Evolutionary conservation across 257 asterid genomes (phyloP), one percentile per base, ranked within the genome.

Genomic region (Fraxinus americana): DNA sequence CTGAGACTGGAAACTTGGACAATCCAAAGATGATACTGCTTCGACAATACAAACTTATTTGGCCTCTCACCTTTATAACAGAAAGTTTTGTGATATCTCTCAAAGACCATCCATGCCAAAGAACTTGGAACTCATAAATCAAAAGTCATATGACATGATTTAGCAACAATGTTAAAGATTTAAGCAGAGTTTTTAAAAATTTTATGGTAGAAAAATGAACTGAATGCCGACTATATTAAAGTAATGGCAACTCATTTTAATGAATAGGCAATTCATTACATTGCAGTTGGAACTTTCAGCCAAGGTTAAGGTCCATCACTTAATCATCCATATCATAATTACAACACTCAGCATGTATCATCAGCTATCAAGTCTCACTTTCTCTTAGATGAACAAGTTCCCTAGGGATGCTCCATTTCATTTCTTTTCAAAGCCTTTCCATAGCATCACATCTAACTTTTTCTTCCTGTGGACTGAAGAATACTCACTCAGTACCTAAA

Each of bases 11-110:
- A 87, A 36, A 89, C 27, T 87, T 81, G 17, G 97, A 87, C 90
- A 94, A 83, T 36, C 99, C 99, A 82, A 94, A 94, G 82, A 91
- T 85, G 66, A 94, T 91, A 90, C 95, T 88, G 92, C 98, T 90
- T 85, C 94, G 86, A 81, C 83, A 67, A 79, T 88, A 92, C 82
- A 94, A 82, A 88, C 99, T 91, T 83, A 94, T 94, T 86, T 94
- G 97, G 79, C 99, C 99, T 86, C 99, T 87, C 82, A 94, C 98
- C 99, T 94, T 83, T 88, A 88, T 52, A 83, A 74, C 67, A 75
- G 71, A 59, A 79, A 82, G 75, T 82, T 74, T 70, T 41, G 48
- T 74, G 59, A 77, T 36, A 59, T 16, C 45, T 39, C 30, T 78
- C 29, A 68, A 70, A 35, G 35, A 38, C 65, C 57, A 50, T 38